These are phyloP conservation scores for Myxozyma mucilagina DNA, from an alignment of 805 yeast species.

Conservation along the genomic window DNA sequence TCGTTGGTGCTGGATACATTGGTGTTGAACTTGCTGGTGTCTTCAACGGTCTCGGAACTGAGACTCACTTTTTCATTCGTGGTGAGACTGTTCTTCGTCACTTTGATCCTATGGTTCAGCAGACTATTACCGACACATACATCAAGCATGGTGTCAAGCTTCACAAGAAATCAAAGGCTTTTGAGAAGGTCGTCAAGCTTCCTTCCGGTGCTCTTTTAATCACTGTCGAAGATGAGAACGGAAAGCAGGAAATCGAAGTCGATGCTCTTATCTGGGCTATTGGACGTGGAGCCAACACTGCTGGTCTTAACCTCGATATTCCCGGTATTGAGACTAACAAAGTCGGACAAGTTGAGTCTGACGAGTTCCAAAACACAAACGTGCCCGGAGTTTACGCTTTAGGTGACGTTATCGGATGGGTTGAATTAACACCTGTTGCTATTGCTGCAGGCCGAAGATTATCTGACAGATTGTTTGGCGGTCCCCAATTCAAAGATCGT, in stretches of 20 bases:
- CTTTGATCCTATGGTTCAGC: constrained; percentile 80
- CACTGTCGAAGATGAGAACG: constrained; percentile 45
- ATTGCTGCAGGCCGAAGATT: constrained; percentile 97
- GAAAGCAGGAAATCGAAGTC: constrained; percentile 53
- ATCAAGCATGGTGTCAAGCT: constrained; percentile 77
- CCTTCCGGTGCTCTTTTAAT: constrained; percentile 53
- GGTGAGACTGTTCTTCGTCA: constrained; percentile 87
- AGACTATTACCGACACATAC: constrained; percentile 77
- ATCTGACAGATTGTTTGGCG: constrained; percentile 88
- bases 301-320: constrained; percentile 67
- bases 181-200: constrained; percentile 49
- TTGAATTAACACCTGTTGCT: constrained; percentile 96
- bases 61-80: constrained; percentile 84
- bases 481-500: constrained; percentile 63
- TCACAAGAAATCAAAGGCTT: constrained; percentile 59
- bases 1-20: constrained; percentile 98
- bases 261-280: constrained; percentile 90
- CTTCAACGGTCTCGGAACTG: constrained; percentile 82
- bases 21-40: constrained; percentile 96
- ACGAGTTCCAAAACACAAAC: constrained; percentile 84
- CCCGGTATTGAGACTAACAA: constrained; percentile 67
- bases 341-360: constrained; percentile 65
- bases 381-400: constrained; percentile 73
- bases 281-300: constrained; percentile 79
- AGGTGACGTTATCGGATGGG: constrained; percentile 88